phyloP scores from a whole-genome alignment of 805 yeast species.

The Candida hungchunana region DNA sequence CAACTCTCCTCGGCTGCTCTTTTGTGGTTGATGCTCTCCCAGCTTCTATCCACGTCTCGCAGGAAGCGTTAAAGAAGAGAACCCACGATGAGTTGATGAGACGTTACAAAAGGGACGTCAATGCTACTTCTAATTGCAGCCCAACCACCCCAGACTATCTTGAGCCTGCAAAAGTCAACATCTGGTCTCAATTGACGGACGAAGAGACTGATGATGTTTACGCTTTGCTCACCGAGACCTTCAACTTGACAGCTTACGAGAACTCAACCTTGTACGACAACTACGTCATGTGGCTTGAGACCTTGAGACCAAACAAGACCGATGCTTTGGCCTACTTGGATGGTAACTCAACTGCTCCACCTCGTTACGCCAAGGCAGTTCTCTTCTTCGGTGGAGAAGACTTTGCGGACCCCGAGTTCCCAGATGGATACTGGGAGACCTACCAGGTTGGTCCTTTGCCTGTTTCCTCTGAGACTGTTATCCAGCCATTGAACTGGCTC shows the following conservation, averaged over 20 bases:
- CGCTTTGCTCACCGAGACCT: constrained; percentile 12
- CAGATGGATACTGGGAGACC: constrained; percentile 26
- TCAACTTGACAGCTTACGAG: constrained; percentile 19
- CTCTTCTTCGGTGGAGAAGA: constrained; percentile 26
- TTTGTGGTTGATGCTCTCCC: constrained; percentile 9
- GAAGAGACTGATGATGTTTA: constrained; percentile 19
- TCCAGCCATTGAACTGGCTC: constrained; percentile 16
- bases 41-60: constrained; percentile 9
- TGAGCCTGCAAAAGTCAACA: constrained; percentile 18
- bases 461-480: constrained; percentile 9
- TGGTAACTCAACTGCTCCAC: constrained; percentile 19
- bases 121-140: constrained; percentile 6
- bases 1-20: constrained; percentile 2
- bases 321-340: constrained; percentile 25
- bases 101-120: constrained; percentile 3
- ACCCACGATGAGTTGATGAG: constrained; percentile 8
- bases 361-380: constrained; percentile 21
- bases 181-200: constrained; percentile 23
- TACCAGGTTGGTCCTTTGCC: constrained; percentile 25
- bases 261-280: constrained; percentile 23
- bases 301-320: constrained; percentile 26
- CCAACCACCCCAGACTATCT: constrained; percentile 16
- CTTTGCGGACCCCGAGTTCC: constrained; percentile 17
- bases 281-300: constrained; percentile 24
- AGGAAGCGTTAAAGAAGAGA: constrained; percentile 8